phyloP scores from a whole-genome alignment of 108 stramenopile genomes.

The Licmophora abbreviata region DNA sequence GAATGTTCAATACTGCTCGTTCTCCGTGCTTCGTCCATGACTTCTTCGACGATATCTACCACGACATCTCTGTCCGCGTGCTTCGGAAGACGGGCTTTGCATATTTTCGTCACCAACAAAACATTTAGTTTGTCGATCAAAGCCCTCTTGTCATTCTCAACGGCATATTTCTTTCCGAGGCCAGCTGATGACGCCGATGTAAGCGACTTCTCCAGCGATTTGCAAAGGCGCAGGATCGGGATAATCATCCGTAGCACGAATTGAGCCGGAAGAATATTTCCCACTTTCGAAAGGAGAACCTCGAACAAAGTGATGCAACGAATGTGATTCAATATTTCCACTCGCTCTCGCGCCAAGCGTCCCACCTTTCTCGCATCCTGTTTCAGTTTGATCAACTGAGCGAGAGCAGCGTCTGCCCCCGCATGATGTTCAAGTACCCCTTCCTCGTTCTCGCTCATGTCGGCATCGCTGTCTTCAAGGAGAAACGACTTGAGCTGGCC shows the following conservation, averaged over 20 bases:
- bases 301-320: slow-evolving; percentile 70
- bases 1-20: slow-evolving; percentile 37
- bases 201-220: slow-evolving; percentile 36
- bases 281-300: slow-evolving; percentile 38
- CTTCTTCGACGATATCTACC: slow-evolving; percentile 17
- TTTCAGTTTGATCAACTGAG: slow-evolving; percentile 71
- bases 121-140: slow-evolving; percentile 45
- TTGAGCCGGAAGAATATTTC: slow-evolving; percentile 42
- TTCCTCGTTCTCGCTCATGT: slow-evolving; percentile 30
- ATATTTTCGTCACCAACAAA: slow-evolving; percentile 55
- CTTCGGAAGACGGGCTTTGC: slow-evolving; percentile 39
- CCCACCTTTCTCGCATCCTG: slow-evolving; percentile 82
- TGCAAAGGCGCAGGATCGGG: slow-evolving; percentile 42
- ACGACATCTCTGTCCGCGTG: too few relatives aligned
- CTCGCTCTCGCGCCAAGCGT: slow-evolving; percentile 49
- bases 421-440: slow-evolving; percentile 76
- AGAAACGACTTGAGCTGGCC: slow-evolving; percentile 55
- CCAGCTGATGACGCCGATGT: slow-evolving; percentile 3
- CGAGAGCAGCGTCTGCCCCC: slow-evolving; percentile 79
- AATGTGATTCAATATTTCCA: slow-evolving; percentile 58
- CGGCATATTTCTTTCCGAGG: slow-evolving; percentile 17
- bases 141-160: slow-evolving; percentile 40
- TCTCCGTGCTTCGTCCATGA: slow-evolving; percentile 32
- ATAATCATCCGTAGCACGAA: slow-evolving; percentile 40
- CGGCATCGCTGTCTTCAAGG: slow-evolving; percentile 71